These are phyloP conservation scores for Colletotrichum coccodes DNA, from an alignment of 2,329 filamentous ascomycete species.

Conservation along the genomic window DNA sequence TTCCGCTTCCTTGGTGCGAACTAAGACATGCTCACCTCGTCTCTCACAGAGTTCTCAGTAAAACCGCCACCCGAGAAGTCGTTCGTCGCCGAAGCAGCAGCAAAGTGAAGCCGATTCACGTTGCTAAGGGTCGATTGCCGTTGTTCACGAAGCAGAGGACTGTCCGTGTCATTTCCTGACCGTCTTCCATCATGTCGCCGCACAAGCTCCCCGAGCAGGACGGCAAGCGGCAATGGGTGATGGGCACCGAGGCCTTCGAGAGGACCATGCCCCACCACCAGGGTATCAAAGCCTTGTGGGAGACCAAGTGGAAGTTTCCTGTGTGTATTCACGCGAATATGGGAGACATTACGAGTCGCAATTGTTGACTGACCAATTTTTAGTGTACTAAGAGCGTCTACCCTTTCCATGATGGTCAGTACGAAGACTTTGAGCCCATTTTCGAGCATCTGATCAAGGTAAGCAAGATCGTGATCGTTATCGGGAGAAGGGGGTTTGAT, in stretches of 20 bases:
- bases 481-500: not conserved
- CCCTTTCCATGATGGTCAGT: slow-evolving; percentile 78
- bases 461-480: slow-evolving; percentile 14
- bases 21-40: not conserved
- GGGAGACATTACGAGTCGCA: not conserved
- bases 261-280: slow-evolving; percentile 65
- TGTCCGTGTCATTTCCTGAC: slow-evolving; percentile 38
- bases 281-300: slow-evolving; percentile 73
- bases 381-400: slow-evolving; percentile 72
- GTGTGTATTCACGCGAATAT: slow-evolving; percentile 50
- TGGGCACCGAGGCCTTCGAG: slow-evolving; percentile 55
- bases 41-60: slow-evolving; percentile 19
- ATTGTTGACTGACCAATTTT: not conserved
- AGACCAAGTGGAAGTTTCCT: slow-evolving; percentile 79
- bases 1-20: too few relatives aligned
- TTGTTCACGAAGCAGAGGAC: slow-evolving; percentile 45
- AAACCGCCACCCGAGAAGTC: slow-evolving; percentile 13
- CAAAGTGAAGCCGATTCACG: slow-evolving; percentile 38
- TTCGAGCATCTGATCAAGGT: slow-evolving; percentile 71
- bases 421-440: slow-evolving; percentile 76
- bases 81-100: slow-evolving; percentile 39
- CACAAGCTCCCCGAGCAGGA: slow-evolving; percentile 37
- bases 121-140: slow-evolving; percentile 36
- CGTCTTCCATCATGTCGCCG: slow-evolving; percentile 40
- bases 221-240: slow-evolving; percentile 51